phyloP scores from a whole-genome alignment of 768 basidiomycete genomes.

The Boletus reticuloceps region DNA sequence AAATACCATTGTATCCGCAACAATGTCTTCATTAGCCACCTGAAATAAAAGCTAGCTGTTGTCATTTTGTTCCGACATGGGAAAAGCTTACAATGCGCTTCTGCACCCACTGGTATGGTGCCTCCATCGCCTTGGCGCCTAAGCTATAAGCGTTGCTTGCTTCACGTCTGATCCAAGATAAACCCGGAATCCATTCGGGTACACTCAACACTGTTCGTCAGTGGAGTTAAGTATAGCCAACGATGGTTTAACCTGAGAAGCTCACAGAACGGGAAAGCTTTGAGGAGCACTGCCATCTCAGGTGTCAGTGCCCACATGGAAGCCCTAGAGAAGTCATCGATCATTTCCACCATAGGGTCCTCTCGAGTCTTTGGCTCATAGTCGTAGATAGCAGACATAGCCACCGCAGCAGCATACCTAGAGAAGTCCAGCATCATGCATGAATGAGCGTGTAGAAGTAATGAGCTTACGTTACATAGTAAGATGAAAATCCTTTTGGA shows the following conservation, averaged over 20 bases:
- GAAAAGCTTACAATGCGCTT: neutral
- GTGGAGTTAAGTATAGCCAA: neutral
- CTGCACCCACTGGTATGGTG: neutral
- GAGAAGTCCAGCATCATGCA: neutral
- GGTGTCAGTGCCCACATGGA: neutral
- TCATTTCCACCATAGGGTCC: neutral
- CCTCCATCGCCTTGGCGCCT: neutral
- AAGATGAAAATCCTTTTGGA: neutral
- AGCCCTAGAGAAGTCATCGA: neutral
- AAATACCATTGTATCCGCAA: neutral
- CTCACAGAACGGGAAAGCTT: slow-evolving; percentile 4
- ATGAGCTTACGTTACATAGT: neutral
- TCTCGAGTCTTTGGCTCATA: neutral
- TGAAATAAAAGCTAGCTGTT: neutral
- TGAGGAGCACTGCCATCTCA: slow-evolving; percentile 3
- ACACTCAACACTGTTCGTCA: neutral
- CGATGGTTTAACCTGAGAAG: neutral
- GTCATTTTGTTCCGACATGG: neutral
- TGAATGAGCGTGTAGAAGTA: neutral
- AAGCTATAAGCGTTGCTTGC: slow-evolving; percentile 10
- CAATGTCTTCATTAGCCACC: neutral
- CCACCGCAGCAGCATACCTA: neutral
- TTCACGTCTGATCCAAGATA: slow-evolving; percentile 31
- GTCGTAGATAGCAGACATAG: neutral
- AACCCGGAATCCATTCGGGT: slow-evolving; percentile 38